These are phyloP conservation scores for Bigelowiella natans DNA, from an alignment of 78 protist species.

Conservation along the genomic window DNA sequence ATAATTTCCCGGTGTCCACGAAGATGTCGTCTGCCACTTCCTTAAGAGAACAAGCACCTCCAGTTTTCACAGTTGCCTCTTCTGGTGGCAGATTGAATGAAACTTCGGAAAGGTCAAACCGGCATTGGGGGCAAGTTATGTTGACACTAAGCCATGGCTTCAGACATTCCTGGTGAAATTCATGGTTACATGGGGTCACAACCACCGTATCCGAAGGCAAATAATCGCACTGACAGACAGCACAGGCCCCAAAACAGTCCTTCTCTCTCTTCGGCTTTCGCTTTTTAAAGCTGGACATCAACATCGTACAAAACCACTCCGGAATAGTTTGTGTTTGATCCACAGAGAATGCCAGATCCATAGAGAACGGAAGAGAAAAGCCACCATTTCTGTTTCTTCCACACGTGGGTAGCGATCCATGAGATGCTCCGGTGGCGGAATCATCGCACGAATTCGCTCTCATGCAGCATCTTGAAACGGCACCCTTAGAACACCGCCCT, in stretches of 20 bases:
- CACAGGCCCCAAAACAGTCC: neutral
- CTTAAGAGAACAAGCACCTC: too few relatives aligned
- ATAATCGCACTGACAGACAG: neutral
- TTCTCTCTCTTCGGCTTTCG: neutral
- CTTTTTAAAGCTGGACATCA: neutral
- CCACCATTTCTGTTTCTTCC: neutral
- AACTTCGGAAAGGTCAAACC: neutral
- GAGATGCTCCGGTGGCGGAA: neutral
- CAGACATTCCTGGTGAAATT: neutral
- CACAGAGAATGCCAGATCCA: neutral
- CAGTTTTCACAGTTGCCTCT: too few relatives aligned
- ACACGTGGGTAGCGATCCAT: neutral
- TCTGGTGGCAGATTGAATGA: neutral
- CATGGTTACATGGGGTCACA: neutral
- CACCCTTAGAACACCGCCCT: too few relatives aligned
- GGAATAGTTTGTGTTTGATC: neutral
- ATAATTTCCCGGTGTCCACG: too few relatives aligned
- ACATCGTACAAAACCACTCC: neutral
- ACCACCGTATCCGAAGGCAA: neutral
- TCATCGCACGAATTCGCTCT: too few relatives aligned
- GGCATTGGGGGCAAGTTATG: neutral
- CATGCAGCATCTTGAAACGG: too few relatives aligned
- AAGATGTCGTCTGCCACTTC: too few relatives aligned
- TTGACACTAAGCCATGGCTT: neutral
- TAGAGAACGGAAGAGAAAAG: neutral